Conservation (phyloP, 208 protist species). For the Angomonas ambiguus region DNA sequence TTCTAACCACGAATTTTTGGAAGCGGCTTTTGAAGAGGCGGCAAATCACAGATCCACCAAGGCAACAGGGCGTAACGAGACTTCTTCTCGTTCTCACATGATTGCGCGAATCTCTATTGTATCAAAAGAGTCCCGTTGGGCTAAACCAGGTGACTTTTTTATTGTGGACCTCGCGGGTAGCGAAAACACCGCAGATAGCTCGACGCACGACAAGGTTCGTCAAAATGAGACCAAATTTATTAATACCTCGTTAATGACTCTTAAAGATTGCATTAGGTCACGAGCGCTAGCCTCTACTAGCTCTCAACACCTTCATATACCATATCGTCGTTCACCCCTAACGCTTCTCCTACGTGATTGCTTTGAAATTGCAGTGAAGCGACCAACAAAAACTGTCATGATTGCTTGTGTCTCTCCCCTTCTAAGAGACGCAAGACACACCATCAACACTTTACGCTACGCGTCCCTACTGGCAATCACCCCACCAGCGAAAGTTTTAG, state of each 20-base stretch:
- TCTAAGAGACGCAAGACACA: conserved; percentile 80
- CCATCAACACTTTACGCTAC: conserved; percentile 89
- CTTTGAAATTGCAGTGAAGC: conserved; percentile 86
- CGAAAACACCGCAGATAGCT: conserved; percentile 87
- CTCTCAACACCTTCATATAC: conserved; percentile 83
- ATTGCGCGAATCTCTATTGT: conserved; percentile 76
- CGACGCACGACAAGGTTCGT: conserved; percentile 80
- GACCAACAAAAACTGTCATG: conserved; percentile 86
- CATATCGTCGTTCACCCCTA: conserved; percentile 81
- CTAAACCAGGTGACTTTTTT: conserved; percentile 78
- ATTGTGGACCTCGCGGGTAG: conserved; percentile 87
- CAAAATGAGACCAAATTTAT: conserved; percentile 87
- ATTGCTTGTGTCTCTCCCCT: conserved; percentile 90
- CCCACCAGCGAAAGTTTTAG: conserved; percentile 64
- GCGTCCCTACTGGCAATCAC: conserved; percentile 74
- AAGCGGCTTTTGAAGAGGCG: conserved; percentile 77
- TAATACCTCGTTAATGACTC: conserved; percentile 91
- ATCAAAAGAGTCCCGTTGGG: conserved; percentile 77
- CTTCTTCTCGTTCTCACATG: conserved; percentile 86
- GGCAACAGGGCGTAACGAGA: conserved; percentile 75
- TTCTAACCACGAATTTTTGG: conserved; percentile 67
- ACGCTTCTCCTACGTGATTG: conserved; percentile 86
- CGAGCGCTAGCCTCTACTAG: conserved; percentile 66
- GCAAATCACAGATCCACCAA: conserved; percentile 71
- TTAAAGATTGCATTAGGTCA: conserved; percentile 88